phyloP scores from a whole-genome alignment of 1,284 basidiomycete species.

The Farysia itapuensis region DNA sequence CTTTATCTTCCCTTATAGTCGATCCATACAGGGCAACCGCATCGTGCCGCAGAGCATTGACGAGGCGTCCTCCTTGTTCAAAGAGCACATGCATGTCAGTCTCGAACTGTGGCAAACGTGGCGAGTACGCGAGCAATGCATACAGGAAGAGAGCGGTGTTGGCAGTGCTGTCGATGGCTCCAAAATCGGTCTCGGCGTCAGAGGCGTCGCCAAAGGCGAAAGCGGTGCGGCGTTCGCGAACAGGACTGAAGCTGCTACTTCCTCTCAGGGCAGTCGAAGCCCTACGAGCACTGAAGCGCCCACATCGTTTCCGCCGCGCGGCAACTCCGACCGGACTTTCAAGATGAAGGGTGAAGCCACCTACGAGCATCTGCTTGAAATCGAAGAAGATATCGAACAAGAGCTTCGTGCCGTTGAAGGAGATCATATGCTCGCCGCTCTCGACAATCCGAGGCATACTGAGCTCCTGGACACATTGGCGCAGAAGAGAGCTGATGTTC shows the following conservation, averaged over 20 bases:
- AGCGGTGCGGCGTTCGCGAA: slow-evolving; percentile 9
- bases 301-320: slow-evolving; percentile 6
- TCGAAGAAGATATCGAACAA: slow-evolving; percentile 43
- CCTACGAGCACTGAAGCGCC: slow-evolving; percentile 40
- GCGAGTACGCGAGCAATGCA: slow-evolving; percentile 89
- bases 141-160: slow-evolving; percentile 87
- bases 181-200: slow-evolving; percentile 36
- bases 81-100: slow-evolving; percentile 85
- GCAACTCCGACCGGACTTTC: slow-evolving; percentile 20
- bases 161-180: slow-evolving; percentile 66
- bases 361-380: slow-evolving; percentile 45
- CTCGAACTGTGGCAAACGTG: slow-evolving; percentile 90
- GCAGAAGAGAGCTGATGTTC: slow-evolving; percentile 49
- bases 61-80: slow-evolving; percentile 89
- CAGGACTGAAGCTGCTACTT: slow-evolving; percentile 30
- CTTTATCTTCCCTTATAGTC: slow-evolving; percentile 88
- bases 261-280: slow-evolving; percentile 45
- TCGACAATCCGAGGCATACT: slow-evolving; percentile 46
- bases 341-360: slow-evolving; percentile 48
- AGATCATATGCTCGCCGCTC: slow-evolving; percentile 50
- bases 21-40: slow-evolving; percentile 59
- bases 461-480: slow-evolving; percentile 23
- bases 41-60: slow-evolving; percentile 91
- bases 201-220: slow-evolving; percentile 1
- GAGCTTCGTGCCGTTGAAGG: slow-evolving; percentile 37